Evolutionary conservation across 1,284 basidiomycete species (phyloP), one percentile per base, ranked within the genome.

Genomic region (Athelia psychrophila): DNA sequence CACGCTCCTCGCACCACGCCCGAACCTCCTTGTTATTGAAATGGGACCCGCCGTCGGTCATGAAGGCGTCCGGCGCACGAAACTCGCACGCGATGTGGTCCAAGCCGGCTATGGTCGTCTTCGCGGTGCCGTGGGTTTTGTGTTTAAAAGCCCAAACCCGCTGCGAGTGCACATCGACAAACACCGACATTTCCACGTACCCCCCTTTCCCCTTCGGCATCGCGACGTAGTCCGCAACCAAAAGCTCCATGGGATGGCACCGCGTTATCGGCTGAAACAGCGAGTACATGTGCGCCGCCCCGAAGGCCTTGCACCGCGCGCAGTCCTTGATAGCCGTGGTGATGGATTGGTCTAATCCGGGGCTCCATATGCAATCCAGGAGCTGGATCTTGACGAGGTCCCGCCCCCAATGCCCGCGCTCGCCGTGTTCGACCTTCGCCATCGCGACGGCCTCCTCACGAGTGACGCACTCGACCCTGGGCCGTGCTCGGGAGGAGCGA

Each of bases 21-120:
- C 30, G 16, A 0, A 64, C 62, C 30, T 59, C 55, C 8, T 57
- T 36, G 40, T 55, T 55, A 30, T 60, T 47, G 50, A 66, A 66
- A 50, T 64, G 64, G 12, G 46, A 48, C 1, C 64, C 60, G 4
- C 63, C 59, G 44, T 66, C 62, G 2, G 62, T 49, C 58, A 62
- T 61, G 53, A 65, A 60, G 10, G 51, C 48, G 12, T 59, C 50
- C 1, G 57, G 55, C 9, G 51, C 40, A 18, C 38, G 35, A 27
- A 51, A 59, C 3, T 24, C 27, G 8, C 53, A 27, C 19, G 32
- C 49, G n/a, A 65, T 58, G 22, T 48, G 27, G n/a, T 45, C 25
- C 1, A 64, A 51, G 3, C 24, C 44, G 10, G 54, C 45, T 2
- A 58, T 52, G 0, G 60, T 66, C 0, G 56, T 56, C 15, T 56